These are phyloP conservation scores for Hypseocharis bilobata DNA, from an alignment of 441 rosid genomes.

Conservation along the genomic window DNA sequence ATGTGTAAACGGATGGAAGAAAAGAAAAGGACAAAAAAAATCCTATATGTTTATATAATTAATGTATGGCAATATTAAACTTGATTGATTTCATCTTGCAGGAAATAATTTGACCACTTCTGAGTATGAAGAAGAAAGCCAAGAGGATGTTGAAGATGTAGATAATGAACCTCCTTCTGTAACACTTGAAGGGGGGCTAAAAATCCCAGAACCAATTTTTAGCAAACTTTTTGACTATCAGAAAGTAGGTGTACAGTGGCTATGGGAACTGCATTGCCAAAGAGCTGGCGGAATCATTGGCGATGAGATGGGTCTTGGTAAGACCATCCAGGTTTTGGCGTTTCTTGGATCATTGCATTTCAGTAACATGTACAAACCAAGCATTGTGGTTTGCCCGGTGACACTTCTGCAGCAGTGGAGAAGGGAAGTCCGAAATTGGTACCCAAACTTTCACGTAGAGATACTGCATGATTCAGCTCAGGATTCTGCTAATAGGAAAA, in stretches of 20 bases:
- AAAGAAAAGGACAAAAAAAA: too few relatives aligned
- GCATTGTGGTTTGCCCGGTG: conserved; percentile 86
- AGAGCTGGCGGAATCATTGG: conserved; percentile 94
- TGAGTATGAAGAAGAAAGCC: conserved; percentile 47
- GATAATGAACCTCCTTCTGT: conserved; percentile 37
- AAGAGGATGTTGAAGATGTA: conserved; percentile 41
- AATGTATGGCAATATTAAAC: conserved; percentile 12
- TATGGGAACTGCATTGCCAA: conserved; percentile 98
- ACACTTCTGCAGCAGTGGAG: conserved; percentile 88
- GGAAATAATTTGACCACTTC: conserved; percentile 33
- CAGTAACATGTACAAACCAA: conserved; percentile 81
- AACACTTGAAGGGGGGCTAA: conserved; percentile 74
- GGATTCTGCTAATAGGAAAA: conserved; percentile 41
- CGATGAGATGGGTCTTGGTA: conserved; percentile 99
- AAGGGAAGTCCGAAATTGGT: conserved; percentile 89
- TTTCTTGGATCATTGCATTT: conserved; percentile 88
- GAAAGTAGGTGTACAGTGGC: conserved; percentile 96
- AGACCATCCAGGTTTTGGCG: conserved; percentile 81
- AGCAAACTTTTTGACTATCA: conserved; percentile 80
- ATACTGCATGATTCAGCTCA: conserved; percentile 82
- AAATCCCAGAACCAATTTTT: conserved; percentile 63
- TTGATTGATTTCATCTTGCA: conserved; percentile 23
- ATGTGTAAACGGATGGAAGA: too few relatives aligned
- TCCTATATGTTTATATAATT: not conserved
- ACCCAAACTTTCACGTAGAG: conserved; percentile 64